Conservation (phyloP, 208 protist species). For the Strigomonas galati region DNA sequence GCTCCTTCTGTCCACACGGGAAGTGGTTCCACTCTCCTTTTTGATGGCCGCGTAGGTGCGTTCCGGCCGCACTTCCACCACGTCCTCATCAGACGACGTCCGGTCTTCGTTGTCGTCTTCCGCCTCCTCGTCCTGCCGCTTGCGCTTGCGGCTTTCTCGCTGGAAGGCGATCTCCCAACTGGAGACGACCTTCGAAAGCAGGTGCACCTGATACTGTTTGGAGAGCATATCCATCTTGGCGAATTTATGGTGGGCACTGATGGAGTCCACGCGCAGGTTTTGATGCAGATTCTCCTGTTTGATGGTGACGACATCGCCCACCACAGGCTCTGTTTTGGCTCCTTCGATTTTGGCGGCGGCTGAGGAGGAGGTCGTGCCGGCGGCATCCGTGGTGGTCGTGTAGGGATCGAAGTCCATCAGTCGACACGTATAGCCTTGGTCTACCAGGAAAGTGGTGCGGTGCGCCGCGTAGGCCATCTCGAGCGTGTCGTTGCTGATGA, state of each 20-base stretch:
- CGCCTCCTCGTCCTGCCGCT: background rate
- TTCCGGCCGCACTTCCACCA: conserved; percentile 26
- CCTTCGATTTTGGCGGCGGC: conserved; percentile 13
- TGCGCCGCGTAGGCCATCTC: conserved; percentile 97
- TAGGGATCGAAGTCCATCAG: conserved; percentile 68
- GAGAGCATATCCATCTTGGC: conserved; percentile 11
- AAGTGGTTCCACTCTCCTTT: conserved; percentile 36
- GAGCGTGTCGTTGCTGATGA: conserved; percentile 96
- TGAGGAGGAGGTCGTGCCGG: background rate
- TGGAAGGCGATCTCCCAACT: conserved; percentile 82
- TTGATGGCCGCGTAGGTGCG: conserved; percentile 53
- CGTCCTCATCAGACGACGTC: conserved; percentile 8
- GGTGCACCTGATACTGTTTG: conserved; percentile 61
- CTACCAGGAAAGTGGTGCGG: conserved; percentile 98
- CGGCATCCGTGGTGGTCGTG: background rate
- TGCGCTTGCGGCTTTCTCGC: conserved; percentile 28
- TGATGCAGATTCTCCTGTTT: conserved; percentile 67
- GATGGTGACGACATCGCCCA: conserved; percentile 70
- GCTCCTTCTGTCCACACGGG: background rate
- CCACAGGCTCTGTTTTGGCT: conserved; percentile 7
- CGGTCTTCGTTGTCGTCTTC: background rate
- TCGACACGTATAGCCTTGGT: conserved; percentile 90
- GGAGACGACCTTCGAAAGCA: conserved; percentile 77
- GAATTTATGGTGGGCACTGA: conserved; percentile 12
- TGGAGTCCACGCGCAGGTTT: conserved; percentile 22